Conservation (phyloP, 768 basidiomycete genomes). For the Pholiota molesta region DNA sequence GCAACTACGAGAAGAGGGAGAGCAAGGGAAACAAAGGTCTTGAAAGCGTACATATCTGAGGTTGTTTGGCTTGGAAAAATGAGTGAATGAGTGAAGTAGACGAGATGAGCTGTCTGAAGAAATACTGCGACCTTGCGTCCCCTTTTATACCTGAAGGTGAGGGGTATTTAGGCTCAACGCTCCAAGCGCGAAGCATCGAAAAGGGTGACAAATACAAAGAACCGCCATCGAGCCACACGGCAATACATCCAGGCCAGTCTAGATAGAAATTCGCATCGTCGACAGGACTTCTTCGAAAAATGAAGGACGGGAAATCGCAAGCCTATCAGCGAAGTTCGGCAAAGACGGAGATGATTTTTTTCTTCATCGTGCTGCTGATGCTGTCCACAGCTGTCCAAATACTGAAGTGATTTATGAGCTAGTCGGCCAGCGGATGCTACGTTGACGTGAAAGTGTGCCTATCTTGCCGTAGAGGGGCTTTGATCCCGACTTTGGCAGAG, state of each 20-base stretch:
- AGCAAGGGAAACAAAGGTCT: conserved; percentile 24
- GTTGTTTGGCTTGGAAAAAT: background rate
- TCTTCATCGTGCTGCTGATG: background rate
- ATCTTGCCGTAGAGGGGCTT: background rate
- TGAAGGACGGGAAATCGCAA: conserved; percentile 4
- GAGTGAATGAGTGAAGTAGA: conserved; percentile 8
- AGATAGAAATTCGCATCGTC: conserved; percentile 1
- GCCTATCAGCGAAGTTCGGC: conserved; percentile 2
- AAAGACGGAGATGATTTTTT: conserved; percentile 1
- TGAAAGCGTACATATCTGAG: conserved; percentile 24
- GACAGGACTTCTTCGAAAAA: background rate
- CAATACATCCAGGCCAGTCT: background rate
- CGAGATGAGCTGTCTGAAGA: conserved; percentile 17
- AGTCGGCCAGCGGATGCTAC: background rate
- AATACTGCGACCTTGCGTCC: background rate
- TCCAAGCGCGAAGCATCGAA: conserved; percentile 2
- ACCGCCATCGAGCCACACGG: background rate
- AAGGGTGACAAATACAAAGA: background rate
- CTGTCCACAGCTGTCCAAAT: background rate
- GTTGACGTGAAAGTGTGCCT: conserved; percentile 2
- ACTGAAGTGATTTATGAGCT: background rate
- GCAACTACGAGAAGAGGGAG: conserved; percentile 28
- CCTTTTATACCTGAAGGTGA: conserved; percentile 9
- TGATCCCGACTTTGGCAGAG: background rate
- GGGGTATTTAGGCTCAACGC: background rate